A percentile compares a stretch with the other conserved stretches of the same genome.
Evolutionary conservation across 2,329 filamentous ascomycete species (phyloP).

Genomic region (Coniochaeta sp.): DNA sequence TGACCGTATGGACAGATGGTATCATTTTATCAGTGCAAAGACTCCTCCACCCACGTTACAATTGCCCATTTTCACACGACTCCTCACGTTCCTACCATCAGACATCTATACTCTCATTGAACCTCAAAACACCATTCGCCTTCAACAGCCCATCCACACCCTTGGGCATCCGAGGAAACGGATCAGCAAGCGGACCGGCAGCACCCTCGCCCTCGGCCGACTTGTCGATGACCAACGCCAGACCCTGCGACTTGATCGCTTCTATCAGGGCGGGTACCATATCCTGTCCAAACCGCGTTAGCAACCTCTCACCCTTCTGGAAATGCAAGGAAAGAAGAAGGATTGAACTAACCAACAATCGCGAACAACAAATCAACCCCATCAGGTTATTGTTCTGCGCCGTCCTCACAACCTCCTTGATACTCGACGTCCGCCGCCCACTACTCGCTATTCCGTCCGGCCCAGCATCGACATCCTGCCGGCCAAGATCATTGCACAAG

Average conservation of each 20-base stretch:
- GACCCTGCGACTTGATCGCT: constrained; percentile 86
- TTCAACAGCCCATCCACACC: constrained; percentile 84
- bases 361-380: constrained; percentile 86
- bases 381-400: constrained; percentile 97
- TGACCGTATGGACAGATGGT: not conserved
- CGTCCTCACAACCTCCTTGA: constrained; percentile 91
- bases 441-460: constrained; percentile 39
- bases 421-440: constrained; percentile 69
- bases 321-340: not conserved
- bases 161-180: constrained; percentile 58
- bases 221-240: constrained; percentile 86
- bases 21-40: not conserved
- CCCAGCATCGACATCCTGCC: constrained; percentile 35
- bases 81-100: constrained; percentile 17
- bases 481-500: constrained; percentile 84
- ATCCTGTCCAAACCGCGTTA: constrained; percentile 47
- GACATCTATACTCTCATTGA: constrained; percentile 84
- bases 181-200: constrained; percentile 31
- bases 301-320: not conserved
- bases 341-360: constrained; percentile 62
- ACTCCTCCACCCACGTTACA: not conserved
- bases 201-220: constrained; percentile 48
- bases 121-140: constrained; percentile 79
- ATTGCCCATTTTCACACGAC: not conserved
- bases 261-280: constrained; percentile 89